Percentiles rank a stretch among this genome's conserved stretches.
These are phyloP conservation scores for Leonotis leonurus DNA, from an alignment of 257 asterid genomes.

Conservation along the genomic window DNA sequence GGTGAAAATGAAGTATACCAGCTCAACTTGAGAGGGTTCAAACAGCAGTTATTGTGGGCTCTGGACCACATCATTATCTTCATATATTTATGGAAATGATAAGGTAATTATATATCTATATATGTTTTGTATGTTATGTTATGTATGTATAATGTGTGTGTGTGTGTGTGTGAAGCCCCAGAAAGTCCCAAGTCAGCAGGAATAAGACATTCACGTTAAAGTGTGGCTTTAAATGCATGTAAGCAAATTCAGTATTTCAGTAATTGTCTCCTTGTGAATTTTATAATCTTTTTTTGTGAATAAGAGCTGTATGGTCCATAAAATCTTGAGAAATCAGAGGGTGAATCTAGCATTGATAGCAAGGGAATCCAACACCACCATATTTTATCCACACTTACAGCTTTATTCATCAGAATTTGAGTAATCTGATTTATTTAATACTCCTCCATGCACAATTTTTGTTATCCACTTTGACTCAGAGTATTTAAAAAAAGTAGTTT, in stretches of 20 bases:
- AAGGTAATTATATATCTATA: not conserved
- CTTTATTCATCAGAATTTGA: too few relatives aligned
- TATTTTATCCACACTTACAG: conserved; percentile 11
- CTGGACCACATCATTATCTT: conserved; percentile 25
- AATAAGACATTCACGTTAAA: conserved; percentile 17
- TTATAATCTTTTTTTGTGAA: not conserved
- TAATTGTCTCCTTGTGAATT: not conserved
- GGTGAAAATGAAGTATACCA: conserved; percentile 20
- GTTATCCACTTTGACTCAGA: too few relatives aligned
- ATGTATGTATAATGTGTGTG: not conserved
- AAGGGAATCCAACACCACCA: conserved; percentile 6
- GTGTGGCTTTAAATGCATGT: conserved; percentile 10
- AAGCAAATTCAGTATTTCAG: not conserved
- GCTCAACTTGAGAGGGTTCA: conserved; percentile 5
- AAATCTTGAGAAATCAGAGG: conserved; percentile 11
- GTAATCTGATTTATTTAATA: too few relatives aligned
- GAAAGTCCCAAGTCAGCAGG: conserved; percentile 15
- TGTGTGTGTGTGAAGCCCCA: not conserved
- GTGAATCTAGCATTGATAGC: conserved; percentile 19
- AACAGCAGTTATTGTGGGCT: conserved; percentile 19
- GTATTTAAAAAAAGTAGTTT: too few relatives aligned
- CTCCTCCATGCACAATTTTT: too few relatives aligned
- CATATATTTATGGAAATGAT: conserved; percentile 10
- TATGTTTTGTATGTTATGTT: not conserved
- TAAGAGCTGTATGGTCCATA: not conserved